Conservation (phyloP, 2,329 filamentous ascomycete species). For the Exophiala phaeomuriformis region DNA sequence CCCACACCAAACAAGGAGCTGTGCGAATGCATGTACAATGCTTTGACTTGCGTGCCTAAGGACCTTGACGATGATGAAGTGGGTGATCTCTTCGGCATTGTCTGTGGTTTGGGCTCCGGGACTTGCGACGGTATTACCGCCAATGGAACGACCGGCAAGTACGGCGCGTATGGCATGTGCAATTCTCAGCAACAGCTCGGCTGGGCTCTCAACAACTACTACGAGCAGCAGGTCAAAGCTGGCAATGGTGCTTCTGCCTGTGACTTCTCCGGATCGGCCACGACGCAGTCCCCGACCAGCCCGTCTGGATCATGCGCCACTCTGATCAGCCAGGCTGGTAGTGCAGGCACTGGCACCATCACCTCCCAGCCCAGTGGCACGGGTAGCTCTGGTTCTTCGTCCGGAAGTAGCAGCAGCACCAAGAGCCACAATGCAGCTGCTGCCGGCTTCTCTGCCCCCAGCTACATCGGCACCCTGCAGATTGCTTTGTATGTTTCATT, state of each 20-base stretch:
- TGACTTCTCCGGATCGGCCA: conserved; percentile 38
- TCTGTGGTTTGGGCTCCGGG: conserved; percentile 35
- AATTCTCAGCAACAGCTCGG: conserved; percentile 37
- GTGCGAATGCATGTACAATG: conserved; percentile 78
- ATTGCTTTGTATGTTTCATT: conserved; percentile 40
- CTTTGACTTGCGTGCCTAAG: conserved; percentile 61
- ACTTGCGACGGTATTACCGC: conserved; percentile 36
- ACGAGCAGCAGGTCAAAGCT: conserved; percentile 33
- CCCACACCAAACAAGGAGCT: conserved; percentile 70
- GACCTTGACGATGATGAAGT: conserved; percentile 53
- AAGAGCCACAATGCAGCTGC: conserved; percentile 25
- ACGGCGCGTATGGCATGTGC: conserved; percentile 45
- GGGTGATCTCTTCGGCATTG: conserved; percentile 57
- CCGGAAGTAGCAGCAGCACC: conserved; percentile 26
- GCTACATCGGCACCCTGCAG: conserved; percentile 36
- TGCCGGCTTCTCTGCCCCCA: conserved; percentile 9
- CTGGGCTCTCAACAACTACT: conserved; percentile 41
- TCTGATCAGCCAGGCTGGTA: conserved; percentile 37
- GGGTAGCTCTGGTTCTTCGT: conserved; percentile 22
- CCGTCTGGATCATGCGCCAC: conserved; percentile 34
- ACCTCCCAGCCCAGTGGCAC: conserved; percentile 34
- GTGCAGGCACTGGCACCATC: conserved; percentile 36
- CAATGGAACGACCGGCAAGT: conserved; percentile 37
- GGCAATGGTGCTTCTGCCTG: conserved; percentile 35
- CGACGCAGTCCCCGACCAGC: conserved; percentile 31